Evolutionary conservation across 2,329 filamentous ascomycete genomes (phyloP).

Genomic region (Fusarium subtropicale): DNA sequence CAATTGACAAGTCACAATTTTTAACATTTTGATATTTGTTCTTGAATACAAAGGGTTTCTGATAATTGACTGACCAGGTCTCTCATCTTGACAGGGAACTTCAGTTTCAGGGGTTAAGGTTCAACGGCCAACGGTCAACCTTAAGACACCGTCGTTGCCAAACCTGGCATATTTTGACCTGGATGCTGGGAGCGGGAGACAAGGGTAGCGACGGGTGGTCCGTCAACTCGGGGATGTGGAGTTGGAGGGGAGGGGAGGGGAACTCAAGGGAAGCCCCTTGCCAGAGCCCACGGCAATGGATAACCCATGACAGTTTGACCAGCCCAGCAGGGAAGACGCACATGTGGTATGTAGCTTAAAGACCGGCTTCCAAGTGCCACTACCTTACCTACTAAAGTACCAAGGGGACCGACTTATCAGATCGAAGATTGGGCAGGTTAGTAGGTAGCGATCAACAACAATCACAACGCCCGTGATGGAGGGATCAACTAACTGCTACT

Average conservation of each 20-base stretch:
- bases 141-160: slow-evolving; percentile 20
- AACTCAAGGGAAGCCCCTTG: slow-evolving; percentile 43
- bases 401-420: slow-evolving; percentile 27
- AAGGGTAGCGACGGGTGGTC: slow-evolving; percentile 44
- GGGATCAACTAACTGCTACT: neutral
- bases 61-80: slow-evolving; percentile 1
- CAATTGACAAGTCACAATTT: neutral
- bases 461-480: neutral
- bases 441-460: neutral
- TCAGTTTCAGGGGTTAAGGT: slow-evolving; percentile 34
- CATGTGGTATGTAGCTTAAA: slow-evolving; percentile 17
- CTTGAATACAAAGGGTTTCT: neutral
- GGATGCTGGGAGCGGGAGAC: slow-evolving; percentile 47
- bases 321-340: slow-evolving; percentile 41
- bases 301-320: slow-evolving; percentile 38
- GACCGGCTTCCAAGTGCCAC: slow-evolving; percentile 36
- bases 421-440: neutral
- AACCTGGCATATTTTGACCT: slow-evolving; percentile 37
- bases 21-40: neutral
- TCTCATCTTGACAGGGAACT: slow-evolving; percentile 21
- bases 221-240: slow-evolving; percentile 46
- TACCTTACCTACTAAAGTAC: neutral
- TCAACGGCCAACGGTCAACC: slow-evolving; percentile 42
- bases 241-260: slow-evolving; percentile 33
- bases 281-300: slow-evolving; percentile 43